Conservation (phyloP, 106 monocot genomes). For the Dioscorea dumetorum region DNA sequence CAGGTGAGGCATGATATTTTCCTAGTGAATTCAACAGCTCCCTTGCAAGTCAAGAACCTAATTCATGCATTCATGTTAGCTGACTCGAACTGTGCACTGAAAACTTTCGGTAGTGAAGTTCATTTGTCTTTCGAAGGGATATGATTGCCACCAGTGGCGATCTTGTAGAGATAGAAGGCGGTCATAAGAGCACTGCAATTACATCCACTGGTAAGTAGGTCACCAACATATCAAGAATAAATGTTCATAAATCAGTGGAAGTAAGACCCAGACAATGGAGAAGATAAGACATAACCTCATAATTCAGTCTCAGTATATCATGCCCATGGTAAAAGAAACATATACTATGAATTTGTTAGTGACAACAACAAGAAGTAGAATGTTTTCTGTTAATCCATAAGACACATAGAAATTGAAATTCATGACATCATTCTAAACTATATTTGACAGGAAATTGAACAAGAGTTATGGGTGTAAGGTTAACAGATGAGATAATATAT, state of each 20-base stretch:
- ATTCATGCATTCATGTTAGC: background rate
- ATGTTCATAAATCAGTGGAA: background rate
- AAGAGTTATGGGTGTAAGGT: no score
- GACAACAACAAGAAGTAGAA: no score
- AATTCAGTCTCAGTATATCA: background rate
- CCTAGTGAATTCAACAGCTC: no score
- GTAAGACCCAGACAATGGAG: background rate
- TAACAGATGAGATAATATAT: no score
- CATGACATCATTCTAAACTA: no score
- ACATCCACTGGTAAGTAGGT: background rate
- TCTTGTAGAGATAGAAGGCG: slow-evolving; percentile 72
- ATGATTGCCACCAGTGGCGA: slow-evolving; percentile 78
- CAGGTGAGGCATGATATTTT: no score
- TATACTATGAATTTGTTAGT: background rate
- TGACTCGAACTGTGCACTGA: background rate
- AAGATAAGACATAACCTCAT: background rate
- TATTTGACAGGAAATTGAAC: no score
- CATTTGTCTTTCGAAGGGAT: slow-evolving; percentile 55
- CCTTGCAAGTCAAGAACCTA: background rate
- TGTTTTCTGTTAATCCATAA: no score
- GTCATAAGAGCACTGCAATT: slow-evolving; percentile 72
- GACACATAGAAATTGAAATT: no score
- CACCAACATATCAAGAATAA: background rate
- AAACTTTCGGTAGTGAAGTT: background rate
- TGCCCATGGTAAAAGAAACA: background rate